phyloP scores from a whole-genome alignment of 1,139 yeast genomes.

The Geotrichum carabidarum region DNA sequence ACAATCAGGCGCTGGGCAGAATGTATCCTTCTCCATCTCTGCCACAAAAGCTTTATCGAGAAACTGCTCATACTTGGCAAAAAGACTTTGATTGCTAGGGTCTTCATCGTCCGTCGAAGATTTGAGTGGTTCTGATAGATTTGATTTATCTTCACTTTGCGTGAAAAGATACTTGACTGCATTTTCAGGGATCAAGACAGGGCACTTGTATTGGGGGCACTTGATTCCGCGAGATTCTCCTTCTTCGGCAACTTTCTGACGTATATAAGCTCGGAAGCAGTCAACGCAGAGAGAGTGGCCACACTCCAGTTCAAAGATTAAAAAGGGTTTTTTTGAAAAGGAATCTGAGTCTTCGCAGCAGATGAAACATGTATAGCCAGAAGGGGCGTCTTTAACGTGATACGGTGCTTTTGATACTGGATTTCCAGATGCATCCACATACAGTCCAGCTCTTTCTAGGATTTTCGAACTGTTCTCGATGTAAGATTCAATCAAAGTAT shows the following conservation, averaged over 20 bases:
- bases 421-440: slow-evolving; percentile 18
- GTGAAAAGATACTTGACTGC: slow-evolving; percentile 40
- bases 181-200: slow-evolving; percentile 32
- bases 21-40: slow-evolving; percentile 48
- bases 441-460: slow-evolving; percentile 48
- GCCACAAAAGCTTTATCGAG: slow-evolving; percentile 48
- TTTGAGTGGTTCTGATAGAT: slow-evolving; percentile 16
- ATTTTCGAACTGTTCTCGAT: slow-evolving; percentile 51
- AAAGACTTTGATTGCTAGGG: background rate
- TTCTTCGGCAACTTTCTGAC: slow-evolving; percentile 49
- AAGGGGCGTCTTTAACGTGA: slow-evolving; percentile 29
- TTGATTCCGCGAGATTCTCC: slow-evolving; percentile 45
- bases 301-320: slow-evolving; percentile 57
- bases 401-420: slow-evolving; percentile 17
- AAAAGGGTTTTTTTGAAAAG: slow-evolving; percentile 25
- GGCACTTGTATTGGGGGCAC: slow-evolving; percentile 56
- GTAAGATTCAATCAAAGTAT: slow-evolving; percentile 61
- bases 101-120: background rate
- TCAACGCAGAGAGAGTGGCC: slow-evolving; percentile 61
- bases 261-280: slow-evolving; percentile 62
- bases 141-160: slow-evolving; percentile 9
- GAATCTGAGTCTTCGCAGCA: slow-evolving; percentile 57
- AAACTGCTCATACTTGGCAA: slow-evolving; percentile 27
- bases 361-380: slow-evolving; percentile 51
- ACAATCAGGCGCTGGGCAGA: slow-evolving; percentile 93